Percentiles rank a stretch among this genome's conserved stretches.
These are phyloP conservation scores for Penicillium sp. DNA, from an alignment of 2,329 filamentous ascomycete genomes.

Conservation along the genomic window DNA sequence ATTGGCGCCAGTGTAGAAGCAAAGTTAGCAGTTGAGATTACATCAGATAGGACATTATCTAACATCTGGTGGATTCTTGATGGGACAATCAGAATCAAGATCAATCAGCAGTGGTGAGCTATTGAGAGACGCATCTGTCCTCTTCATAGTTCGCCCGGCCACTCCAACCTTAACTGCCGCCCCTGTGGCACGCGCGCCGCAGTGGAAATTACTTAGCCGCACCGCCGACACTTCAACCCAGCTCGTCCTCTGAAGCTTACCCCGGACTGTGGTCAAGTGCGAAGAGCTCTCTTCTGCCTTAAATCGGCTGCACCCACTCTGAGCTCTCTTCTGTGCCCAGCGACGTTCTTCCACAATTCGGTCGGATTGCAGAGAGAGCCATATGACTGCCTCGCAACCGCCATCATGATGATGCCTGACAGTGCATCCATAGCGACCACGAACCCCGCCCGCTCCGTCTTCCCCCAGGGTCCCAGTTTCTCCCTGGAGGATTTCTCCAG, in stretches of 20 bases:
- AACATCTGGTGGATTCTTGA: too few relatives aligned
- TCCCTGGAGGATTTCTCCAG: conserved; percentile 80
- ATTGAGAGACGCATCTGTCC: too few relatives aligned
- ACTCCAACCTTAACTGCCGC: background rate
- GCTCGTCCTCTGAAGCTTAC: conserved; percentile 6
- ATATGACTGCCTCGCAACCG: conserved; percentile 10
- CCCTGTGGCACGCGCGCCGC: background rate
- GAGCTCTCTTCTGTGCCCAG: background rate
- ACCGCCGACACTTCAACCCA: background rate
- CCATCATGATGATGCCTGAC: conserved; percentile 32
- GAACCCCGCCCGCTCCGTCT: conserved; percentile 57
- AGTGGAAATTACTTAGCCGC: background rate
- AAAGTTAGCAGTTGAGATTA: too few relatives aligned
- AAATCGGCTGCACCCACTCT: too few relatives aligned
- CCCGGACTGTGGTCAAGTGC: conserved; percentile 8
- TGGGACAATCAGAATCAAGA: too few relatives aligned
- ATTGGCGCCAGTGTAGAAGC: too few relatives aligned
- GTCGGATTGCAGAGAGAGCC: conserved; percentile 5
- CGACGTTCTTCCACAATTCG: background rate
- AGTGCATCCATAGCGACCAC: conserved; percentile 36
- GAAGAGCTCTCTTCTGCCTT: too few relatives aligned
- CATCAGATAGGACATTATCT: too few relatives aligned
- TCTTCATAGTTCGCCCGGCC: background rate
- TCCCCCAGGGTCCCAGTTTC: conserved; percentile 74
- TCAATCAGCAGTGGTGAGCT: too few relatives aligned